phyloP scores from a whole-genome alignment of 1,284 basidiomycete species.

The Lentinus polychrous region DNA sequence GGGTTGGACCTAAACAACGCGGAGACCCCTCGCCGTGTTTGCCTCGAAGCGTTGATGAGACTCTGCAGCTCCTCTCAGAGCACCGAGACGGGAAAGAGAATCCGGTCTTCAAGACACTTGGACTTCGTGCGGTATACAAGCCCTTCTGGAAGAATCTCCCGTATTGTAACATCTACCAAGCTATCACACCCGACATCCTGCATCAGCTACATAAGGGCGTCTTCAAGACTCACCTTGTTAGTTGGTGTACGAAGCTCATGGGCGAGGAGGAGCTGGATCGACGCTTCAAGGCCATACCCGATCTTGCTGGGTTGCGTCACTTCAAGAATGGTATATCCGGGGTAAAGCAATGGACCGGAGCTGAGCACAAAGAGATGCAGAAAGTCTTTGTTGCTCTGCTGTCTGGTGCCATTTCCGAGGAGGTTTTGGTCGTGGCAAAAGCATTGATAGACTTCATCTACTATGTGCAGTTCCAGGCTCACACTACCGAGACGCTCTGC shows the following conservation, averaged over 20 bases:
- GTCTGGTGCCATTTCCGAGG: slow-evolving; percentile 7
- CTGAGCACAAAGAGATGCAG: slow-evolving; percentile 21
- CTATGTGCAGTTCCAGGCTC: slow-evolving; percentile 14
- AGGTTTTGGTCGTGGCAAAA: slow-evolving; percentile 10
- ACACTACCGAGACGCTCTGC: slow-evolving; percentile 11
- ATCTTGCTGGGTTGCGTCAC: slow-evolving; percentile 15
- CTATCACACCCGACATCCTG: slow-evolving; percentile 21
- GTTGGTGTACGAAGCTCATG: slow-evolving; percentile 17
- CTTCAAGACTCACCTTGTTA: slow-evolving; percentile 24
- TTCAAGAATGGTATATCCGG: slow-evolving; percentile 21
- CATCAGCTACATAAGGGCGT: slow-evolving; percentile 25
- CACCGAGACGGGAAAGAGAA: neutral
- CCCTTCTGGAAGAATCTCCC: slow-evolving; percentile 23
- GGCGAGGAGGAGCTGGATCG: slow-evolving; percentile 19
- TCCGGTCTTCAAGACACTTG: slow-evolving; percentile 7
- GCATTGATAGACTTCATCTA: slow-evolving; percentile 24
- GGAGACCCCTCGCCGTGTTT: slow-evolving; percentile 9
- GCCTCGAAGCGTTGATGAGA: slow-evolving; percentile 2
- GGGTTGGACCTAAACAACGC: slow-evolving; percentile 9
- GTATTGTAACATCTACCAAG: slow-evolving; percentile 14
- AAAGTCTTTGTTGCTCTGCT: slow-evolving; percentile 19
- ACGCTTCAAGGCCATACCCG: slow-evolving; percentile 15
- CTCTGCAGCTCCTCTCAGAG: neutral
- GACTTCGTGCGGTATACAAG: slow-evolving; percentile 12
- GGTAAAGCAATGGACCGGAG: slow-evolving; percentile 20